These are phyloP conservation scores for Microthyrium microscopicum DNA, from an alignment of 2,329 filamentous ascomycete species.

Conservation along the genomic window DNA sequence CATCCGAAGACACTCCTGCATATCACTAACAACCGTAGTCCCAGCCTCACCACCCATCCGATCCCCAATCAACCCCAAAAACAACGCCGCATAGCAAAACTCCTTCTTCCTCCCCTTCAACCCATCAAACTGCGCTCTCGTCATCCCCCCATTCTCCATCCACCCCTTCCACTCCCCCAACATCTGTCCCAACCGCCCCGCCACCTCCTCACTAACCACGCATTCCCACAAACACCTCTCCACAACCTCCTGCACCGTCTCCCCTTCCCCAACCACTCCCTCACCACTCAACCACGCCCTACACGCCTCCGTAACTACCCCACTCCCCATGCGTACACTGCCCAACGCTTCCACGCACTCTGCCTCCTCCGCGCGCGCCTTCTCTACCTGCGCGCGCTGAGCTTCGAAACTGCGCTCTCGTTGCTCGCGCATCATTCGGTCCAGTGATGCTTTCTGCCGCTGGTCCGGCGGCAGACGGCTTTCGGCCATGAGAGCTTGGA, in stretches of 20 bases:
- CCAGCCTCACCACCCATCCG: conserved; percentile 12
- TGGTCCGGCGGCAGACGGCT: conserved; percentile 4
- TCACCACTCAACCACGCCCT: conserved; percentile 10
- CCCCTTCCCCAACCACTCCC: background rate
- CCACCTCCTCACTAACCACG: conserved; percentile 11
- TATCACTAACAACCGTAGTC: conserved; percentile 14
- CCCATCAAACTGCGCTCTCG: conserved; percentile 14
- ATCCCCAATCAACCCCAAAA: conserved; percentile 11
- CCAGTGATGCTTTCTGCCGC: background rate
- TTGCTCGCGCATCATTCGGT: background rate
- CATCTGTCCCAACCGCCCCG: conserved; percentile 11
- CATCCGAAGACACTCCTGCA: conserved; percentile 16
- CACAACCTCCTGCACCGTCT: conserved; percentile 8
- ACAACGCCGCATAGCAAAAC: conserved; percentile 13
- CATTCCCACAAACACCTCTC: conserved; percentile 13
- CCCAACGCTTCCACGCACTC: conserved; percentile 13
- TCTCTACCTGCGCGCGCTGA: conserved; percentile 9
- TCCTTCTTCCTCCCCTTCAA: conserved; percentile 12
- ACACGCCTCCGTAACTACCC: conserved; percentile 11
- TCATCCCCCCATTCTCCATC: conserved; percentile 15
- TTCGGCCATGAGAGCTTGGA: conserved; percentile 2
- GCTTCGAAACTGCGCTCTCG: conserved; percentile 2
- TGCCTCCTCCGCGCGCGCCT: conserved; percentile 11
- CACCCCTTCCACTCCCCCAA: conserved; percentile 15
- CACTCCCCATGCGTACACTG: conserved; percentile 12